Base-by-base conservation (phyloP, 2,329 filamentous ascomycete species). In the Apiospora pterosperma region DNA sequence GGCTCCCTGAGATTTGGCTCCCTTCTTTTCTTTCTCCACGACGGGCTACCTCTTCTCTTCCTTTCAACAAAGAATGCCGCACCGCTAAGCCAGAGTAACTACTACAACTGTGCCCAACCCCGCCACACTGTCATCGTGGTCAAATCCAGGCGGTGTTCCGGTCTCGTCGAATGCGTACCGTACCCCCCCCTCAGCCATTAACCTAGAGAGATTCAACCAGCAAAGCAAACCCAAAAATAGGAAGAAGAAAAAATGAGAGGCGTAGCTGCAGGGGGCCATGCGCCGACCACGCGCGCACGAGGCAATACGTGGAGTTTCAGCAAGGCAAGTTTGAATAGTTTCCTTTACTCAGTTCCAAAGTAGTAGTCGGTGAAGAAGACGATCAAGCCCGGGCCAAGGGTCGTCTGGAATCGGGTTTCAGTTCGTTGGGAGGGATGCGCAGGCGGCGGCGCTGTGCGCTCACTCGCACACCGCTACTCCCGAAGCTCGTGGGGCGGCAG, bases 291-390 rank as follows among this genome's bases (percentile, higher is more conserved):
- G 52, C 70, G 76, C 67, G 66, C 72, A 62, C 70, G 76, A 61
- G 73, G 71, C 62, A 77, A 81, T 61, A 81, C 79, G 14, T 81
- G 76, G 75, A 80, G 72, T 68, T 79, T 80, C 64, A 78, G 79
- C 64, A 69, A 67, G 67, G 70, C 69, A 66, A 42, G 63, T 21
- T 61, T 25, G 21, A 38, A n/a, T 16, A 28, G 36, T 61, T 41
- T 28, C 48, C 28, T 55, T 55, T 55, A 19, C 28, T 52, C 44
- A 52, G 38, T 31, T 31, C 44, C 44, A 11, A n/a, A 34, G 28
- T 55, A 55, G 28, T 34, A 55, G 48, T 55, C 48, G 48, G 48
- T 55, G 48, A 55, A 34, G 48, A n/a, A 34, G 48, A 34, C 25
- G 48, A 55, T n/a, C 7, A 34, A 34, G 48, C 48, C 48, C 48